Evolutionary conservation across 1,284 basidiomycete genomes (phyloP), one percentile per base, ranked within the genome.

Genomic region (Tylopilus orsonianus): DNA sequence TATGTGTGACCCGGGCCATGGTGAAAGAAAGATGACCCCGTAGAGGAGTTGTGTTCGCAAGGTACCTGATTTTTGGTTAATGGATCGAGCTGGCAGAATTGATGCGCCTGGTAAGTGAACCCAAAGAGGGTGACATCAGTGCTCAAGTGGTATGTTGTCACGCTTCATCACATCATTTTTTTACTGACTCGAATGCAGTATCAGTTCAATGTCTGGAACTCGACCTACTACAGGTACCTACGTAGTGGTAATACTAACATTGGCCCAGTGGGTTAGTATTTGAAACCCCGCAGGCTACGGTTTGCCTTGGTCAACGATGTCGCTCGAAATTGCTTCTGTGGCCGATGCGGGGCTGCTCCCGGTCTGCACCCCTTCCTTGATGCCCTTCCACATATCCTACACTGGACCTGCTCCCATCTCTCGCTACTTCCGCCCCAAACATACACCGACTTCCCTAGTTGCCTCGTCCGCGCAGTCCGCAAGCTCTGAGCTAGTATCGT

Each of bases 301-400:
- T 30, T 13, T 13, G 13, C 14, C 29, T 9, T 13, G 29, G 8
- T 10, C 27, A 1, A 51, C 40, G 10, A 61, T 61, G 59, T 48
- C 35, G n/a, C 44, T 63, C 43, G 57, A 65, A 52, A 60, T 68
- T 30, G 49, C 33, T 13, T 41, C 53, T 20, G 41, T 2, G 35
- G 29, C 14, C 1, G 56, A 53, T 32, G 44, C 26, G 26, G 27
- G 27, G 5, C 30, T 12, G 2, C 60, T 76, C 6, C 65, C 71
- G 5, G 40, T 46, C 42, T 73, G 71, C 23, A 64, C 69, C 2
- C 83, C 86, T 2, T 75, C 83, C 60, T 75, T 93, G 36, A 87
- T 93, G 83, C 90, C 90, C 2, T 91, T 92, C 56, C 80, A 85
- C 55, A 81, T 92, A 48, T 68, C 75, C 3, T 80, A 90, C 65